A percentile compares a stretch with the other conserved stretches of the same genome.
Conservation (phyloP, 805 yeast genomes). For the Saccharomycopsis guyanensis region DNA sequence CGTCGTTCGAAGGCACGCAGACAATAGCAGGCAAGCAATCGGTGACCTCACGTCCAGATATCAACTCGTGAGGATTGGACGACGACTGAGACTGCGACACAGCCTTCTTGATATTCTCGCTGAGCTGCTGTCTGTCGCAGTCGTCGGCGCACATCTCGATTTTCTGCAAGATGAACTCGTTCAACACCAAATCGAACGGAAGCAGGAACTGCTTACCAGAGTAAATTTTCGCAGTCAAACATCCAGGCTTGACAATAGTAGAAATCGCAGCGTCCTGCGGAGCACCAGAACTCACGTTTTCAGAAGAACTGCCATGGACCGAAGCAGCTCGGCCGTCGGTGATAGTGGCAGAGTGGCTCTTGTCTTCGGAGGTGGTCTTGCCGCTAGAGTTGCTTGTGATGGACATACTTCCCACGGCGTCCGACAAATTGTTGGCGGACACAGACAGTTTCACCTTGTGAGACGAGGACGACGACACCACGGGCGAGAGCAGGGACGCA, state of each 20-base stretch:
- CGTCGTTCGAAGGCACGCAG: conserved; percentile 32
- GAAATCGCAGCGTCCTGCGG: conserved; percentile 5
- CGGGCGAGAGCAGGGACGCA: conserved; percentile 8
- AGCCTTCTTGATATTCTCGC: conserved; percentile 28
- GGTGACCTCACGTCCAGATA: conserved; percentile 14
- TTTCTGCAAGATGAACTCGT: conserved; percentile 55
- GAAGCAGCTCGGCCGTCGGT: neutral
- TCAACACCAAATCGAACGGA: conserved; percentile 64
- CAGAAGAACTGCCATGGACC: too few relatives aligned
- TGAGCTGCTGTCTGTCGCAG: conserved; percentile 28
- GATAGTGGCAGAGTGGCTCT: neutral
- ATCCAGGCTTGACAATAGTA: conserved; percentile 18
- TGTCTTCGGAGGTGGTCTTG: neutral
- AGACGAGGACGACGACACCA: conserved; percentile 5
- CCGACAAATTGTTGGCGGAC: conserved; percentile 6
- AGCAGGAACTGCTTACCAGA: conserved; percentile 58
- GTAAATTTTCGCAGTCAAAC: conserved; percentile 66
- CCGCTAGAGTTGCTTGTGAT: neutral
- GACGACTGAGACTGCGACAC: neutral
- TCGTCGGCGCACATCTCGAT: conserved; percentile 50
- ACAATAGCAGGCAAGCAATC: conserved; percentile 39
- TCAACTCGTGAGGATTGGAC: neutral
- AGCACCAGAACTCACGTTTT: neutral
- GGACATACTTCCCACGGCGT: conserved; percentile 14
- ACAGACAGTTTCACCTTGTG: neutral